Evolutionary conservation across 75 land plant genomes (phyloP), one percentile per base, ranked within the genome.

Genomic region (Picea sitchensis): DNA sequence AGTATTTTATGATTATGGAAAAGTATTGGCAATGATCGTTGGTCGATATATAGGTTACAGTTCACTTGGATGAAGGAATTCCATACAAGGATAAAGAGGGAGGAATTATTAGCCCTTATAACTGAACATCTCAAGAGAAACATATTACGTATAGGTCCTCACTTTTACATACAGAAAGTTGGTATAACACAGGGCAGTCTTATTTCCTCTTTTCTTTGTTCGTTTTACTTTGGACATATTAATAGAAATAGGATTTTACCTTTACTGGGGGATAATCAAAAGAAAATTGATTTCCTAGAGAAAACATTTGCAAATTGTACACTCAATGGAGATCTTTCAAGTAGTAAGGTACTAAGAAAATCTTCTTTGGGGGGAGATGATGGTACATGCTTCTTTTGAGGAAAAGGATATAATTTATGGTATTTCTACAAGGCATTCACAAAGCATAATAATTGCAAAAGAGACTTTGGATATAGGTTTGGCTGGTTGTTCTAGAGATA

Each of bases 181-280:
- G 99, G 99, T 30, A 98, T 98, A 34, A 81, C 98, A 41, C 99
- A 98, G 79, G 99, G 99, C 71, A 98, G 99, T 79, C 61, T 93
- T 12, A 59, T 98, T 30, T 98, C 99, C 54, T 84, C 98, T 64
- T 78, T 93, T 77, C 89, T 98, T 31, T 95, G 99, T 78, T 95
- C 99, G 54, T 86, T 90, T 61, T 98, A 95, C 91, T 30, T 82
- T 74, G n/a, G n/a, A n/a, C n/a, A n/a, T n/a, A n/a, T n/a, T n/a
- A n/a, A n/a, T n/a, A n/a, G n/a, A n/a, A n/a, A n/a, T n/a, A n/a
- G n/a, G n/a, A n/a, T n/a, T n/a, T n/a, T n/a, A n/a, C n/a, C n/a
- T n/a, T n/a, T n/a, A 81, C 81, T 94, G 41, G 81, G 86, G 47
- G 83, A 84, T 76, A 71, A 21, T 17, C 31, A 51, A 2, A 73